phyloP scores from a whole-genome alignment of 2,329 filamentous ascomycete genomes.

The Cytospora leucostoma region DNA sequence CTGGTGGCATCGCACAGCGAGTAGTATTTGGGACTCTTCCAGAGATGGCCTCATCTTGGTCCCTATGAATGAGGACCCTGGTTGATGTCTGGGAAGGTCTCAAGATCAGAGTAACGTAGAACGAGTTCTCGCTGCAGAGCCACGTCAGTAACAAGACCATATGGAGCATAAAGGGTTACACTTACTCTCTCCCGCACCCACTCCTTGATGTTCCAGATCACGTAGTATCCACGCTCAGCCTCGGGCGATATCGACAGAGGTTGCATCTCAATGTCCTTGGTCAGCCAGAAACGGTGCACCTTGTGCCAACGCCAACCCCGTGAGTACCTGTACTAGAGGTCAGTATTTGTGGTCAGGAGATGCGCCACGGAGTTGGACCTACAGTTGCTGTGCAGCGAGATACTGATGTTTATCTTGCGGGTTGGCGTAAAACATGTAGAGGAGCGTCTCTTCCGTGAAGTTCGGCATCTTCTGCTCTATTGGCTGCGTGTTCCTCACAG shows the following conservation, averaged over 20 bases:
- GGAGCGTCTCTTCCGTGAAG: conserved; percentile 69
- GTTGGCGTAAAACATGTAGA: conserved; percentile 71
- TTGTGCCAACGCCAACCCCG: conserved; percentile 72
- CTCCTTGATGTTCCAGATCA: conserved; percentile 63
- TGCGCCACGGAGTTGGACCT: conserved; percentile 33
- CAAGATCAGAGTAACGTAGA: conserved; percentile 63
- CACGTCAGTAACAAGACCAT: conserved; percentile 26
- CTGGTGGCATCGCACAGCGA: not conserved
- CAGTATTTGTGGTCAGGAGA: not conserved
- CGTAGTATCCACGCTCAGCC: conserved; percentile 66
- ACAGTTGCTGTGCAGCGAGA: conserved; percentile 65
- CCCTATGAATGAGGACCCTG: conserved; percentile 21
- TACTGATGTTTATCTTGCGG: conserved; percentile 64
- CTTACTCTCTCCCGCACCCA: conserved; percentile 66
- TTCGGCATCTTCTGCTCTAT: conserved; percentile 66
- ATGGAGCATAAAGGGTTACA: conserved; percentile 25
- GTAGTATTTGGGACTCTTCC: conserved; percentile 2
- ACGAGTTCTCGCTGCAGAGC: conserved; percentile 57
- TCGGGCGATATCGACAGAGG: conserved; percentile 59
- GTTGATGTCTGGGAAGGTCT: conserved; percentile 42
- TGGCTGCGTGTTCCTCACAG: conserved; percentile 65
- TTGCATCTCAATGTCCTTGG: conserved; percentile 67
- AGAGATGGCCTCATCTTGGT: conserved; percentile 6
- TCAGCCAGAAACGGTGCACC: conserved; percentile 66
- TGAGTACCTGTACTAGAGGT: conserved; percentile 48